Conservation (phyloP, 1,284 basidiomycete genomes). For the Cutaneotrichosporon arboriforme region DNA sequence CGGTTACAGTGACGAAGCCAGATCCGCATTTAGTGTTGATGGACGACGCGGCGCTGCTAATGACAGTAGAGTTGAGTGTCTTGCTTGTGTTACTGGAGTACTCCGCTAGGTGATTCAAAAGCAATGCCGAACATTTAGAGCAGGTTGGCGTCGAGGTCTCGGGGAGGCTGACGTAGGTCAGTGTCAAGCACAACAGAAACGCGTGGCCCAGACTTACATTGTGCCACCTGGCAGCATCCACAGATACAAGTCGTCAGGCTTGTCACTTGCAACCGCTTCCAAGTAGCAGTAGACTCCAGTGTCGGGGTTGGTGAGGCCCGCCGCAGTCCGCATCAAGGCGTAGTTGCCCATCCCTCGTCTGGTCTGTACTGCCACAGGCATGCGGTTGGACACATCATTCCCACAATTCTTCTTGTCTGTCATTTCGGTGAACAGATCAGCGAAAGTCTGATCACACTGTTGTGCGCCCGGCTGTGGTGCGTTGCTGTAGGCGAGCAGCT, state of each 20-base stretch:
- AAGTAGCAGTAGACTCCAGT: slow-evolving; percentile 43
- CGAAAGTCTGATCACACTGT: slow-evolving; percentile 31
- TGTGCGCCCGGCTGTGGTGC: slow-evolving; percentile 21
- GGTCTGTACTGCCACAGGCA: slow-evolving; percentile 24
- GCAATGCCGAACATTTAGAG: slow-evolving; percentile 36
- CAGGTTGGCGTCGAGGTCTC: slow-evolving; percentile 38
- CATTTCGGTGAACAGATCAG: slow-evolving; percentile 19
- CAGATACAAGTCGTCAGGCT: slow-evolving; percentile 45
- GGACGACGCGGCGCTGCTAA: slow-evolving; percentile 25
- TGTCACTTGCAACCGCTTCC: slow-evolving; percentile 27
- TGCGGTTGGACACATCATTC: slow-evolving; percentile 28
- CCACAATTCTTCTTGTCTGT: slow-evolving; percentile 33
- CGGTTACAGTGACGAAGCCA: slow-evolving; percentile 22
- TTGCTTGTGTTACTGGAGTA: slow-evolving; percentile 24
- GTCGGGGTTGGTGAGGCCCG: slow-evolving; percentile 27
- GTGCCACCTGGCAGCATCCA: slow-evolving; percentile 40
- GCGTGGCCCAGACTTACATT: too few species aligned
- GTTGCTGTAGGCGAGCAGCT: slow-evolving; percentile 50
- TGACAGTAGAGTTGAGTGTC: slow-evolving; percentile 33
- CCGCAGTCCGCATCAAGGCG: slow-evolving; percentile 34
- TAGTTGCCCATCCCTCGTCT: slow-evolving; percentile 41
- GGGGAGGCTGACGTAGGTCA: slow-evolving; percentile 27
- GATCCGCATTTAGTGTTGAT: slow-evolving; percentile 37
- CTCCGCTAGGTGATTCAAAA: slow-evolving; percentile 32
- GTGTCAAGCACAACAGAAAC: too few species aligned